These are phyloP conservation scores for Mortierella sp. DNA, from an alignment of 371 early-diverging fungal genomes.

Conservation along the genomic window DNA sequence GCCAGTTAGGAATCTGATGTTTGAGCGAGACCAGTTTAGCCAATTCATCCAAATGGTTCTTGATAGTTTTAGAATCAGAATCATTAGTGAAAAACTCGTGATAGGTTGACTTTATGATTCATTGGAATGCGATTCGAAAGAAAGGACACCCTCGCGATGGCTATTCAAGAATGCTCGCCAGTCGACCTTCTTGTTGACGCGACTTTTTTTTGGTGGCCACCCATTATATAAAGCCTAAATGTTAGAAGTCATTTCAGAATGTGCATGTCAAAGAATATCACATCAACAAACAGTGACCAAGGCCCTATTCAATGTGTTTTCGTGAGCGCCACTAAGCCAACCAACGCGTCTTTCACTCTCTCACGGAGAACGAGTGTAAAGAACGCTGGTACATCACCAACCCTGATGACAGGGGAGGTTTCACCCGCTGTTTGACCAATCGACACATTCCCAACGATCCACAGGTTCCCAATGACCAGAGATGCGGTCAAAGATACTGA, in stretches of 20 bases:
- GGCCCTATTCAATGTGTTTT: conserved; percentile 29
- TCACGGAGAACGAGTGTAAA: conserved; percentile 35
- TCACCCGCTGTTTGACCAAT: conserved; percentile 34
- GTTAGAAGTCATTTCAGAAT: not conserved
- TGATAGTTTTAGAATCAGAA: no score
- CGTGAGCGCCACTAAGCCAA: conserved; percentile 29
- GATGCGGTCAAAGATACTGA: no score
- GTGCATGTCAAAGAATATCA: conserved; percentile 2
- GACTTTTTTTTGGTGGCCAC: not conserved
- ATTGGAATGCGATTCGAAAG: no score
- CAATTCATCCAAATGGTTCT: no score
- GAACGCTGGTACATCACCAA: conserved; percentile 39
- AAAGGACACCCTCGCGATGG: no score
- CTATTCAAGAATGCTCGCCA: conserved; percentile 17
- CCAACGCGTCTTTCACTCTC: conserved; percentile 40
- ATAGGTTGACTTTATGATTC: no score
- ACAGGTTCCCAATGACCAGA: no score
- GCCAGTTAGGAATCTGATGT: no score
- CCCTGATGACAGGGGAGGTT: conserved; percentile 18
- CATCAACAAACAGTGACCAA: conserved; percentile 33
- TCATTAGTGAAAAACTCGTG: no score
- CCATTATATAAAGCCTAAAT: not conserved
- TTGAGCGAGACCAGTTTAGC: no score
- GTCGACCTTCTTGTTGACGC: conserved; percentile 1
- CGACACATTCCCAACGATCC: conserved; percentile 27